Percentiles rank a stretch among this genome's conserved stretches.
Evolutionary conservation across 1,284 basidiomycete species (phyloP).

Genomic region (Naganishia liquefaciens): DNA sequence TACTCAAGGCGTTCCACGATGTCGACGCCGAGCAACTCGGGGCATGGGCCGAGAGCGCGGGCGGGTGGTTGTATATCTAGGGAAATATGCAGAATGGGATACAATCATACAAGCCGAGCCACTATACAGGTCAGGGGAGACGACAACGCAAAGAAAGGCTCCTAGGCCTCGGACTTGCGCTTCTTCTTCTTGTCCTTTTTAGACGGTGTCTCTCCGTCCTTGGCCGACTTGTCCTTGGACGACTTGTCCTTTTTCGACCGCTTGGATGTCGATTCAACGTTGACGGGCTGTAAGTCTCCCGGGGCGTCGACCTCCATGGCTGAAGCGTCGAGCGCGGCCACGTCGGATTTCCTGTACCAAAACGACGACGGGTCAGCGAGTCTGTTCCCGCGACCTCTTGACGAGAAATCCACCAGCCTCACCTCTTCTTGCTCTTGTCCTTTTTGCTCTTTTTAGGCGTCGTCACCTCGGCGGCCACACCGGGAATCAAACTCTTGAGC

Average conservation of each 20-base stretch:
- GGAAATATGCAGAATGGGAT: constrained; percentile 1
- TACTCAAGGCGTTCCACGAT: constrained; percentile 60
- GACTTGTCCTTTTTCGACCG: constrained; percentile 75
- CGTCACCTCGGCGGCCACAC: constrained; percentile 61
- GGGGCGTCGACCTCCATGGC: constrained; percentile 36
- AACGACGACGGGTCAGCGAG: no score
- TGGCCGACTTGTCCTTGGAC: constrained; percentile 69
- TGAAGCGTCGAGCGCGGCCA: constrained; percentile 27
- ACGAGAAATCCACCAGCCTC: no score
- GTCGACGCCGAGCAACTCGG: constrained; percentile 58
- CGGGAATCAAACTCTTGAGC: constrained; percentile 48
- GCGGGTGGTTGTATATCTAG: constrained; percentile 58
- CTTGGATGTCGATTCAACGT: constrained; percentile 47
- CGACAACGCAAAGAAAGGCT: neutral
- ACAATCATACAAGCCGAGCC: constrained; percentile 3
- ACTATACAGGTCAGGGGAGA: neutral
- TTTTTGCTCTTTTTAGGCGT: constrained; percentile 55
- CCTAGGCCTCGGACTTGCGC: constrained; percentile 53
- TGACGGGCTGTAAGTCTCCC: constrained; percentile 20
- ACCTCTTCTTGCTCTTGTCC: constrained; percentile 60
- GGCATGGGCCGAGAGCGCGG: constrained; percentile 62
- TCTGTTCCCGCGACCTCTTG: no score
- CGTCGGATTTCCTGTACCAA: constrained; percentile 32
- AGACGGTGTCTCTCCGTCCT: constrained; percentile 36
- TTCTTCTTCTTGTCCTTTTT: constrained; percentile 66